Conservation (phyloP, 768 basidiomycete species). For the Flagelloscypha sp. region DNA sequence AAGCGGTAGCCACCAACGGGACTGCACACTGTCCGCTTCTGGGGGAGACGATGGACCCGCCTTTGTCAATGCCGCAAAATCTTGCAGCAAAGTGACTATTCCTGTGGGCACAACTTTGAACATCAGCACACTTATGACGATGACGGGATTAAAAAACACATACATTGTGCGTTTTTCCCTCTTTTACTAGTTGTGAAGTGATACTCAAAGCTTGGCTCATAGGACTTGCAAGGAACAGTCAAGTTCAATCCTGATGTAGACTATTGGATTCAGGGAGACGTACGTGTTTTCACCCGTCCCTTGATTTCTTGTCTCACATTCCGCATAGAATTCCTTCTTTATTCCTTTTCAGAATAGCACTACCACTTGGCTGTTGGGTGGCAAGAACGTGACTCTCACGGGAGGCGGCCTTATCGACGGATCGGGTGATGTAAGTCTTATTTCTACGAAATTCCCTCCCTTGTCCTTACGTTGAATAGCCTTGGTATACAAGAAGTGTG, state of each 20-base stretch:
- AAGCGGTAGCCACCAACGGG: too few relatives aligned
- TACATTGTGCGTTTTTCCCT: constrained; percentile 32
- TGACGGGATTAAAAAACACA: constrained; percentile 42
- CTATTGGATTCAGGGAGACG: constrained; percentile 49
- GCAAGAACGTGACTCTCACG: constrained; percentile 36
- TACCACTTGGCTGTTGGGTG: constrained; percentile 49
- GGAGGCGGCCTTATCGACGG: constrained; percentile 63
- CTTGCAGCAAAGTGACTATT: constrained; percentile 34
- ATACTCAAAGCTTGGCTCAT: not conserved
- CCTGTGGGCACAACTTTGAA: constrained; percentile 40
- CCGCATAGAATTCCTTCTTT: constrained; percentile 38
- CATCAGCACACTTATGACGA: constrained; percentile 43
- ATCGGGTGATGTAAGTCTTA: constrained; percentile 43
- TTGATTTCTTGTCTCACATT: not conserved
- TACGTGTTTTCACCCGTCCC: constrained; percentile 12
- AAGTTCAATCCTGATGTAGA: constrained; percentile 41
- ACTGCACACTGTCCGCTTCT: constrained; percentile 35
- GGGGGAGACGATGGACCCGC: constrained; percentile 46
- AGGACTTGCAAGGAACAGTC: constrained; percentile 45
- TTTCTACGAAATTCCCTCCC: not conserved
- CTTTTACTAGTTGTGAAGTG: not conserved
- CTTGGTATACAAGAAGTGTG: too few relatives aligned
- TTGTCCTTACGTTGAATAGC: constrained; percentile 17
- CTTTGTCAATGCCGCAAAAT: constrained; percentile 34
- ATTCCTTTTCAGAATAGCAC: constrained; percentile 47